phyloP scores from a whole-genome alignment of 106 monocot species.

The Cymbidium sinense region DNA sequence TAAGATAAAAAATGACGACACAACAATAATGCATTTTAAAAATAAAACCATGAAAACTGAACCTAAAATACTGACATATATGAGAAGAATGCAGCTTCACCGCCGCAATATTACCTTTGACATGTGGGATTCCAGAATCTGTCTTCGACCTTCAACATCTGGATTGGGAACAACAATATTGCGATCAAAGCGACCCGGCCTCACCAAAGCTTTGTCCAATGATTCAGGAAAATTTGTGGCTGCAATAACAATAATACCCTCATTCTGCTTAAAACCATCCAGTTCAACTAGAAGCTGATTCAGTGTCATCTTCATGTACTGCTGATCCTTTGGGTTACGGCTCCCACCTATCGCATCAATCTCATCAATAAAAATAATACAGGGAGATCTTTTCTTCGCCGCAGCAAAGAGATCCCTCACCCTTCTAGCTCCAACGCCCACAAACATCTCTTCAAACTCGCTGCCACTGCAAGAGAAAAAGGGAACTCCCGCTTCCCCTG shows the following conservation, averaged over 20 bases:
- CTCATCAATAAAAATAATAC: conserved; percentile 98
- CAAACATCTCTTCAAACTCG: conserved; percentile 99
- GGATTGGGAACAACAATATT: conserved; percentile 98
- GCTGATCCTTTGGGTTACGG: conserved; percentile 98
- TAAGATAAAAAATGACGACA: too few species aligned
- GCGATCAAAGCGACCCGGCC: conserved; percentile 96
- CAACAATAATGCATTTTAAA: too few species aligned
- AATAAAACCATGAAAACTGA: too few species aligned
- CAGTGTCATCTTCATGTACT: conserved; percentile 99
- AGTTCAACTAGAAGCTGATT: conserved; percentile 97
- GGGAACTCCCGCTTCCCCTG: conserved; percentile 96
- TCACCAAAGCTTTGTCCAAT: conserved; percentile 89
- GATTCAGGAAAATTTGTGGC: conserved; percentile 99
- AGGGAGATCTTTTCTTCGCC: conserved; percentile 92
- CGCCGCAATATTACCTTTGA: conserved; percentile 54
- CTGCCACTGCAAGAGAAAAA: conserved; percentile 99
- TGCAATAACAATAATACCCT: conserved; percentile 97
- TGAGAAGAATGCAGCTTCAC: not conserved
- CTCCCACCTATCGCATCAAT: conserved; percentile 99
- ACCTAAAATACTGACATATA: too few species aligned
- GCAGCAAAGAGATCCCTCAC: conserved; percentile 93
- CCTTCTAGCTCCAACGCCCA: conserved; percentile 92
- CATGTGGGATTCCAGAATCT: conserved; percentile 95
- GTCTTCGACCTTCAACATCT: conserved; percentile 90
- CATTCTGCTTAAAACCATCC: conserved; percentile 99